Percentiles rank a stretch among this genome's conserved stretches.
Evolutionary conservation across 495 filamentous ascomycete species (phyloP).

Genomic region (Lasiosphaeria miniovina): DNA sequence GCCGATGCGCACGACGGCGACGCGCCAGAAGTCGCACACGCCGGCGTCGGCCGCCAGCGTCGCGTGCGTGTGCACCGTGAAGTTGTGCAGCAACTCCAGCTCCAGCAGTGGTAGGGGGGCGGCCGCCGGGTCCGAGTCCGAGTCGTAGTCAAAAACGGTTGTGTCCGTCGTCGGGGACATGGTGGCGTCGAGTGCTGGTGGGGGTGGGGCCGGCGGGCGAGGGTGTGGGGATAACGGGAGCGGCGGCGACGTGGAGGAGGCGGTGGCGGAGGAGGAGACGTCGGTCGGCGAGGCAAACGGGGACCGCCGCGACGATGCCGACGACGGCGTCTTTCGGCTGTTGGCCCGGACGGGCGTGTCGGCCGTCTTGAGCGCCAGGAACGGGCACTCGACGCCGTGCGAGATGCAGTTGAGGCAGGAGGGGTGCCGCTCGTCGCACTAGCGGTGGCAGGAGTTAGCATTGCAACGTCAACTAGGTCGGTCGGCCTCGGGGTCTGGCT

Average conservation of each 20-base stretch:
- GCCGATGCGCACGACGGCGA: constrained; percentile 37
- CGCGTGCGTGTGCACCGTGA: constrained; percentile 33
- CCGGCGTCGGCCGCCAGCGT: constrained; percentile 35
- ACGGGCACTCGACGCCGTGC: constrained; percentile 41
- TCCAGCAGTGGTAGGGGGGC: constrained; percentile 32
- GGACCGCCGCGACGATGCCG: not conserved
- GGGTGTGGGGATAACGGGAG: not conserved
- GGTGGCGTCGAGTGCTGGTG: not conserved
- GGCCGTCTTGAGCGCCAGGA: constrained; percentile 16
- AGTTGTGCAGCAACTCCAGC: constrained; percentile 47
- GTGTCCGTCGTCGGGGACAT: too few species aligned
- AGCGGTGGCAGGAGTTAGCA: constrained; percentile 6
- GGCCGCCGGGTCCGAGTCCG: not conserved
- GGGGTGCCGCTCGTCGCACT: constrained; percentile 45
- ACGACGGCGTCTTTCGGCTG: not conserved
- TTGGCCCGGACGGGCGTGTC: not conserved
- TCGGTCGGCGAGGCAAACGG: too few species aligned
- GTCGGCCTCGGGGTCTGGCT: not conserved
- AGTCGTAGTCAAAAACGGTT: not conserved
- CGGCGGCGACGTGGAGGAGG: not conserved
- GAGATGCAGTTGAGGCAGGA: constrained; percentile 42
- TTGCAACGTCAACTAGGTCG: not conserved
- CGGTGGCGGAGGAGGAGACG: constrained; percentile 1
- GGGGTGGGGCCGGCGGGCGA: not conserved
- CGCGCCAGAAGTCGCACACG: constrained; percentile 37